phyloP scores from a whole-genome alignment of 768 basidiomycete genomes.

The Rubroboletus pulcherrimus region DNA sequence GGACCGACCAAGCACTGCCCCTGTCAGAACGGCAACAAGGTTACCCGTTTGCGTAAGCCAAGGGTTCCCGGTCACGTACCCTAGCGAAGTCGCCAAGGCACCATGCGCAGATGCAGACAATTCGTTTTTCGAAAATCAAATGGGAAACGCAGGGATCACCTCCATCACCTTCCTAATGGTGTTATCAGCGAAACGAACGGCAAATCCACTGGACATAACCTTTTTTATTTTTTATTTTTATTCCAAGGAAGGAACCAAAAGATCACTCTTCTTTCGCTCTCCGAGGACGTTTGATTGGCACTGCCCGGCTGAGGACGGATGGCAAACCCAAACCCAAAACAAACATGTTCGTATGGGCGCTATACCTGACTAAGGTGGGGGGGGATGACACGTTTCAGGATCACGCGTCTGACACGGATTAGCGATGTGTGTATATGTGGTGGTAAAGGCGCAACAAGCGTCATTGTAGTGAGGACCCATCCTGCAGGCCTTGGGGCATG shows the following conservation, averaged over 20 bases:
- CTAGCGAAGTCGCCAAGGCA: constrained; percentile 3
- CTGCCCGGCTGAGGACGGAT: neutral
- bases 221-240: neutral
- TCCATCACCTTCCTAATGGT: constrained; percentile 16
- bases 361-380: constrained; percentile 7
- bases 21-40: constrained; percentile 15
- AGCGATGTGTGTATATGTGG: neutral
- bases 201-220: constrained; percentile 8
- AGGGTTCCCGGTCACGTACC: constrained; percentile 10
- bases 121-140: constrained; percentile 14
- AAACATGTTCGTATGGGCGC: neutral
- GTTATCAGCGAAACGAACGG: constrained; percentile 16
- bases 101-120: constrained; percentile 12
- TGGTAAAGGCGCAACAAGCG: constrained; percentile 14
- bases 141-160: constrained; percentile 13
- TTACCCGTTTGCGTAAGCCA: constrained; percentile 12
- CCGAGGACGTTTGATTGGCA: constrained; percentile 16
- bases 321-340: neutral
- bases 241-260: neutral
- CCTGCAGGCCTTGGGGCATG: constrained; percentile 8
- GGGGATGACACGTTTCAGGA: constrained; percentile 13
- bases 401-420: constrained; percentile 10
- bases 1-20: constrained; percentile 18
- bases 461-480: constrained; percentile 4
- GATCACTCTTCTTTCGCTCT: constrained; percentile 6